A percentile compares a stretch with the other conserved stretches of the same genome.
These are phyloP conservation scores for Syncephalastrum racemosum DNA, from an alignment of 371 early-diverging fungal species.

Conservation along the genomic window DNA sequence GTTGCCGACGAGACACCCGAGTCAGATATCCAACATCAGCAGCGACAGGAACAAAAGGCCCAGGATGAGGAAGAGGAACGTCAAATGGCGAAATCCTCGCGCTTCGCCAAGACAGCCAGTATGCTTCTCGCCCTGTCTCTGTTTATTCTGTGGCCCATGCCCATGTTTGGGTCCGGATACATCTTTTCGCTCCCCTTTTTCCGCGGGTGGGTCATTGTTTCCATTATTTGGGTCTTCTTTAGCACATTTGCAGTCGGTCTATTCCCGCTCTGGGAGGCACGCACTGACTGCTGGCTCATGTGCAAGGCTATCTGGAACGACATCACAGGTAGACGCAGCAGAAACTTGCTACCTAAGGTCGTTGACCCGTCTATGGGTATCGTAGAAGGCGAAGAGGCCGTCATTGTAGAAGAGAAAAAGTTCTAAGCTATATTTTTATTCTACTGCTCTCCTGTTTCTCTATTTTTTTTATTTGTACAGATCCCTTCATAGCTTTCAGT, in stretches of 20 bases:
- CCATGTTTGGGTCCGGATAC: conserved; percentile 65
- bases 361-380: conserved; percentile 2
- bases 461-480: too few species aligned
- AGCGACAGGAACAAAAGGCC: conserved; percentile 10
- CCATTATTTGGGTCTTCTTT: conserved; percentile 63
- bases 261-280: conserved; percentile 62
- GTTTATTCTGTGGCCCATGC: conserved; percentile 68
- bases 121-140: conserved; percentile 51
- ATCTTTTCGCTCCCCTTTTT: conserved; percentile 65
- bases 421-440: too few species aligned
- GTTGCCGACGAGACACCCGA: conserved; percentile 37
- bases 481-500: too few species aligned
- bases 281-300: conserved; percentile 39
- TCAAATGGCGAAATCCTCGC: conserved; percentile 26
- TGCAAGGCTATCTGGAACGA: conserved; percentile 42
- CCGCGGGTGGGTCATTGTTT: conserved; percentile 66
- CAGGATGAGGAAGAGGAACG: conserved; percentile 27
- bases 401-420: conserved; percentile 22
- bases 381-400: conserved; percentile 3
- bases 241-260: conserved; percentile 56
- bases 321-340: conserved; percentile 27
- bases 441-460: too few species aligned
- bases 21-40: too few species aligned
- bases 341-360: conserved; percentile 1
- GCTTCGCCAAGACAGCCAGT: conserved; percentile 36